These are phyloP conservation scores for Singerocomus inundabilis DNA, from an alignment of 1,284 basidiomycete genomes.

Conservation along the genomic window DNA sequence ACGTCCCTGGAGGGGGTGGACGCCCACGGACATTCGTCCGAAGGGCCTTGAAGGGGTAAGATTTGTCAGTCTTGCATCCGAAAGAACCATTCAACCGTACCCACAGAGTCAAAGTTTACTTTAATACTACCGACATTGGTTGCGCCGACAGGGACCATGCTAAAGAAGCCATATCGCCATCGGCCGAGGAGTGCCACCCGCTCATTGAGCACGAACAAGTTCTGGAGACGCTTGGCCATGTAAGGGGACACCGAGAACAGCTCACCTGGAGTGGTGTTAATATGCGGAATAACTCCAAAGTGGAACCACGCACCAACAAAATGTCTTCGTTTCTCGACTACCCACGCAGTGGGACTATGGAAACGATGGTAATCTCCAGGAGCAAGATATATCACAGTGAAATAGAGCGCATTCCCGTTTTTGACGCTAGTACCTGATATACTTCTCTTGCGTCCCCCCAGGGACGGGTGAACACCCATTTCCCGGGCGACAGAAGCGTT, in stretches of 20 bases:
- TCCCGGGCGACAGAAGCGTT: constrained; percentile 67
- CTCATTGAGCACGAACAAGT: constrained; percentile 97
- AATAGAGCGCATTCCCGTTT: constrained; percentile 83
- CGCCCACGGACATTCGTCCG: constrained; percentile 80
- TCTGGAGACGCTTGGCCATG: constrained; percentile 89
- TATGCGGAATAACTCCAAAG: not conserved
- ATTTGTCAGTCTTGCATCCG: constrained; percentile 3
- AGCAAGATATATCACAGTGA: constrained; percentile 95
- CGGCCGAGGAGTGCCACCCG: constrained; percentile 94
- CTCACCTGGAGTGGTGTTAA: constrained; percentile 55
- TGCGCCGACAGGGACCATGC: constrained; percentile 97
- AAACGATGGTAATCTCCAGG: constrained; percentile 99
- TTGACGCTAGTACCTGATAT: constrained; percentile 49
- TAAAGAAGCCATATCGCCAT: constrained; percentile 95
- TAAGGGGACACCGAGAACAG: constrained; percentile 97
- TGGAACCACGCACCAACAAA: constrained; percentile 69
- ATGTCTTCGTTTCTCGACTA: constrained; percentile 93
- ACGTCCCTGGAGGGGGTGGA: constrained; percentile 84
- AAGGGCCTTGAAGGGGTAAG: constrained; percentile 59
- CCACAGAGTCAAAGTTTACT: constrained; percentile 91
- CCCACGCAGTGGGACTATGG: constrained; percentile 95
- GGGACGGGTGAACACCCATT: constrained; percentile 55
- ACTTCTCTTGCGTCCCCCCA: constrained; percentile 41
- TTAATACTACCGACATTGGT: constrained; percentile 98
- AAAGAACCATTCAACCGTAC: constrained; percentile 11